Evolutionary conservation across 306 rosid genomes (phyloP), one percentile per base, ranked within the genome.

Genomic region (Malus fusca): DNA sequence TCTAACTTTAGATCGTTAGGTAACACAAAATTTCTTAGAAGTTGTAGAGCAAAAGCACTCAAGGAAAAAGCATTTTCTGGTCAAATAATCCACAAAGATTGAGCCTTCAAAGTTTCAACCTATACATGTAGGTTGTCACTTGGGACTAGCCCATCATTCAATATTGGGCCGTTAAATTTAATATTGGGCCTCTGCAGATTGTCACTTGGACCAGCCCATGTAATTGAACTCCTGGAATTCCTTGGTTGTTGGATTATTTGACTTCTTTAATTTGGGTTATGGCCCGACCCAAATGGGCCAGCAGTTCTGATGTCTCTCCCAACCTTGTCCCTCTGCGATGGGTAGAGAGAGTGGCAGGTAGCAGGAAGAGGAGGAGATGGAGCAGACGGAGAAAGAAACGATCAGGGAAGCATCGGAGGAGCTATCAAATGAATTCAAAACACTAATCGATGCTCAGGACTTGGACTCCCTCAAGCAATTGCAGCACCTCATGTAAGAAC

Each of bases 351-450:
- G 28, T 4, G 30, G 48, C 7, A 5, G 55, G 55, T 51, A 21
- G 23, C 28, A n/a, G 62, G 26, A 77, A 22, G 22, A 44, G 52
- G 17, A 18, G 55, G 28, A 14, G 71, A 82, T 82, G 83, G 83
- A 80, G 44, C 79, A 76, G 63, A 35, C 28, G 51, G 91, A 78
- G 84, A 74, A 77, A 18, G 89, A 92, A 51, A 64, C 91, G 31
- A 63, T 82, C 14, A 83, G 66, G 77, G 78, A 58, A 23, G 85
- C 93, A 33, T 90, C 97, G 0, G 96, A 82, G 26, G 87, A 85
- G 76, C 68, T 87, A 52, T 89, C 96, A 15, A 83, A 77, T 23
- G 91, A 92, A 53, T 89, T 95, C 87, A 90, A 90, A 88, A 89
- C 96, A 80, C 91, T 95, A 60, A 75, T 90, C 78, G 81, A 74